Percentiles rank a stretch among this genome's conserved stretches.
These are phyloP conservation scores for Taphrina communis DNA, from an alignment of 1,139 yeast genomes.

Conservation along the genomic window DNA sequence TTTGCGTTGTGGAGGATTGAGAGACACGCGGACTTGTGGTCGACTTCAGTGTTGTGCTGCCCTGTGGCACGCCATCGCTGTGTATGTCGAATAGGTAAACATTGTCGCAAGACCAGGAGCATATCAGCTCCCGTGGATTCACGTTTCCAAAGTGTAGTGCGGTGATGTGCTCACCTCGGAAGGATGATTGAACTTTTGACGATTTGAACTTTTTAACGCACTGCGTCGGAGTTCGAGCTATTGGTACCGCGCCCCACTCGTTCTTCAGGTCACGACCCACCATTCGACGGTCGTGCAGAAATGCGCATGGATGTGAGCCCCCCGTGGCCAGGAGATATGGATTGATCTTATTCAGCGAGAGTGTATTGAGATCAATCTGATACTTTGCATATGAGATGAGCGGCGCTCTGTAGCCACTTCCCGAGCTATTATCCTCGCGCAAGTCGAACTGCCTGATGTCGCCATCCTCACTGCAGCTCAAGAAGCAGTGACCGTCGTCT, in stretches of 20 bases:
- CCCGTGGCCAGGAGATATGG: constrained; percentile 46
- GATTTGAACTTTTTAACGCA: constrained; percentile 45
- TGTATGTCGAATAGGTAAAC: constrained; percentile 45
- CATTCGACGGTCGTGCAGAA: constrained; percentile 46
- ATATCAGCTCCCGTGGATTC: constrained; percentile 44
- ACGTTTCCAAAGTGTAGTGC: constrained; percentile 42
- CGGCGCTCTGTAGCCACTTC: constrained; percentile 41
- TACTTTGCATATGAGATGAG: constrained; percentile 43
- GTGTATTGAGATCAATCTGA: constrained; percentile 43
- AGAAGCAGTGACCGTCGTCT: constrained; percentile 43
- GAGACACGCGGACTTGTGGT: constrained; percentile 6
- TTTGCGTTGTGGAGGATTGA: constrained; percentile 4
- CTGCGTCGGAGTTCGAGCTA: constrained; percentile 42
- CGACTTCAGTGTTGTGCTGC: constrained; percentile 2
- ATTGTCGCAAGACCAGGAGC: constrained; percentile 45
- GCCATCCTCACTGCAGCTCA: constrained; percentile 46
- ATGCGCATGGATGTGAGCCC: constrained; percentile 44
- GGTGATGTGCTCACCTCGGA: constrained; percentile 42
- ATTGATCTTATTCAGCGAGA: constrained; percentile 44
- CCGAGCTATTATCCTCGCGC: constrained; percentile 22
- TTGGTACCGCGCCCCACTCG: constrained; percentile 43
- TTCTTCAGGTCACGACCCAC: constrained; percentile 39
- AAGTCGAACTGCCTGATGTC: constrained; percentile 46
- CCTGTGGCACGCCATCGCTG: constrained; percentile 17
- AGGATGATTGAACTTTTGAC: constrained; percentile 3